phyloP scores from a whole-genome alignment of 116 monocot species.

The Zostera marina region DNA sequence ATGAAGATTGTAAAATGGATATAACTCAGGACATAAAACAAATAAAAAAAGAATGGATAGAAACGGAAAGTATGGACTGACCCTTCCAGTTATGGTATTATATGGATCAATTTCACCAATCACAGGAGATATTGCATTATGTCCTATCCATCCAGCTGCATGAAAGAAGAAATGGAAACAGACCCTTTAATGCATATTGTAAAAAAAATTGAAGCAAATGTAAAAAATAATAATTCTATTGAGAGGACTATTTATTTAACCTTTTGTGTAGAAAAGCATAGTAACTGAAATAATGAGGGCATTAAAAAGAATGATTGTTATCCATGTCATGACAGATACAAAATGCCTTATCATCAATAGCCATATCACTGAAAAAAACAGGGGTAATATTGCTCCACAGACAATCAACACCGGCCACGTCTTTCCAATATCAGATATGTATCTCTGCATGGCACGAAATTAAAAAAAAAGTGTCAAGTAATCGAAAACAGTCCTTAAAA shows the following conservation, averaged over 20 bases:
- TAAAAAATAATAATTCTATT: neutral
- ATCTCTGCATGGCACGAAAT: conserved; percentile 46
- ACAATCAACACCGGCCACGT: conserved; percentile 97
- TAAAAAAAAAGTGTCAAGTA: no score
- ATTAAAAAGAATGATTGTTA: conserved; percentile 84
- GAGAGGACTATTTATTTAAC: conserved; percentile 13
- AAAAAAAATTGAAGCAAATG: neutral
- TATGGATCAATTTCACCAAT: conserved; percentile 93
- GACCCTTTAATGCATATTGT: neutral
- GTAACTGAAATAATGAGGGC: conserved; percentile 78
- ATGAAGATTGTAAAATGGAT: neutral
- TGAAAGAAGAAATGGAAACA: conserved; percentile 1
- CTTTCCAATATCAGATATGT: conserved; percentile 95
- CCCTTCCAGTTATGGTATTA: conserved; percentile 53
- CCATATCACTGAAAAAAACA: conserved; percentile 90
- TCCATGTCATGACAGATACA: conserved; percentile 97
- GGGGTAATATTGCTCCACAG: conserved; percentile 82
- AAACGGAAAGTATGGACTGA: conserved; percentile 11
- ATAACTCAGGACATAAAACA: neutral
- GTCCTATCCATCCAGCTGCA: conserved; percentile 96
- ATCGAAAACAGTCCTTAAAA: no score
- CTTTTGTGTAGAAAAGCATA: conserved; percentile 91
- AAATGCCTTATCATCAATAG: conserved; percentile 88
- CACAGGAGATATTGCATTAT: conserved; percentile 79
- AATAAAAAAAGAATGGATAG: neutral